These are phyloP conservation scores for Santalum album DNA, from an alignment of 164 flowering plant species.

Conservation along the genomic window DNA sequence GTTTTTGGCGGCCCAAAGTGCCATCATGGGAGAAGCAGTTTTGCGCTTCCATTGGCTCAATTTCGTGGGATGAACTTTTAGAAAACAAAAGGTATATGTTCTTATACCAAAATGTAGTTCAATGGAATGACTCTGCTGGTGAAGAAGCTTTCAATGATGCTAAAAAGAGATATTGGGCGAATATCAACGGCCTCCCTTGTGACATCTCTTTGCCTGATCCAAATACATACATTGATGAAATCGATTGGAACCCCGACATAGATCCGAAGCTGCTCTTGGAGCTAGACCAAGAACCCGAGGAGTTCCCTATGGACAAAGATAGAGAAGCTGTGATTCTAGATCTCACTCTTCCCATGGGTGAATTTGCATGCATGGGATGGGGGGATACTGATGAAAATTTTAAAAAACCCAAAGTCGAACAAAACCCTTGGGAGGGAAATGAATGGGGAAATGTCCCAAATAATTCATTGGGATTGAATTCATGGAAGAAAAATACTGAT, in stretches of 20 bases:
- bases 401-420: slow-evolving; percentile 8
- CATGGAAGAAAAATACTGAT: too few relatives aligned
- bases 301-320: slow-evolving; percentile 17
- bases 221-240: background rate
- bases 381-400: too few relatives aligned
- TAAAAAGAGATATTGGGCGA: background rate
- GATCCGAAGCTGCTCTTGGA: background rate
- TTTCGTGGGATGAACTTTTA: background rate
- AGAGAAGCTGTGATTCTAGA: slow-evolving; percentile 3
- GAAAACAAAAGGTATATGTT: background rate
- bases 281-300: slow-evolving; percentile 7
- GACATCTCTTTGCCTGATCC: background rate
- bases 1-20: background rate
- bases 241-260: background rate
- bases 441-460: too few relatives aligned
- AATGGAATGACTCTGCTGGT: background rate
- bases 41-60: background rate
- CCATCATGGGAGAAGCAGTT: background rate
- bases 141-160: background rate
- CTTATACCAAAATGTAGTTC: background rate
- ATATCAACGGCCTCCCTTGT: background rate
- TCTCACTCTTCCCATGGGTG: slow-evolving; percentile 10
- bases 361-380: slow-evolving; percentile 22
- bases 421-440: too few relatives aligned
- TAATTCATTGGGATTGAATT: too few relatives aligned